Evolutionary conservation across 2,329 filamentous ascomycete species (phyloP), one percentile per base, ranked within the genome.

Genomic region (Capronia epimyces): DNA sequence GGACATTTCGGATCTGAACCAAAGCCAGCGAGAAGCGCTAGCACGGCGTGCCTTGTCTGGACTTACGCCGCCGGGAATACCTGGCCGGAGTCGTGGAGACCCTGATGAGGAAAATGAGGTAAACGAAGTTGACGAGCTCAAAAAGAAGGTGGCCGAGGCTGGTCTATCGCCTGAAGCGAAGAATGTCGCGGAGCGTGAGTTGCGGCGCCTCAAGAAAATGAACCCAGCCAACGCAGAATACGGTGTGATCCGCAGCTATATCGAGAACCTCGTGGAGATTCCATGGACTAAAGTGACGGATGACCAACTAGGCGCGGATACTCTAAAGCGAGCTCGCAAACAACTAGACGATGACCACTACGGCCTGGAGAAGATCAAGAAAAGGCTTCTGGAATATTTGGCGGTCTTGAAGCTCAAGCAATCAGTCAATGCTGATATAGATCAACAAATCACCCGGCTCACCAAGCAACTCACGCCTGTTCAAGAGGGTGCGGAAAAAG

Each of bases 311-410:
- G 89, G 90, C 6, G 79, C 81, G 0, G 84, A 89, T 8, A 96
- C 90, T 0, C 68, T 97, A 50, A 76, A 79, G 52, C 80, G 79
- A 60, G 93, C 93, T 5, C 82, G 89, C 48, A 87, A 89, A 70
- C 93, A 97, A 68, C 79, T 98, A 4, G 89, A 98, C 63, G 84
- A 94, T 57, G 93, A 98, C 65, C 93, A 98, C 68, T 97, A 97
- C 62, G 93, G 93, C 0, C 75, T 98, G 12, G 89, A 97, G 55
- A 94, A 91, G 69, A 91, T 98, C 65, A 98, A 98, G 80, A 96
- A 95, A 77, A 80, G 93, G 37, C 71, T 98, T 18, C 78, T 98
- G 3, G 94, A 97, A 67, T 98, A 98, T 65, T 77, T 98, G 37
- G 94, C 93, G 2, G 93, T 98, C n/a, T 76, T 98, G 46, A 86